Evolutionary conservation across 2,329 filamentous ascomycete species (phyloP), one percentile per base, ranked within the genome.

Genomic region (Hypoxylon sp.): DNA sequence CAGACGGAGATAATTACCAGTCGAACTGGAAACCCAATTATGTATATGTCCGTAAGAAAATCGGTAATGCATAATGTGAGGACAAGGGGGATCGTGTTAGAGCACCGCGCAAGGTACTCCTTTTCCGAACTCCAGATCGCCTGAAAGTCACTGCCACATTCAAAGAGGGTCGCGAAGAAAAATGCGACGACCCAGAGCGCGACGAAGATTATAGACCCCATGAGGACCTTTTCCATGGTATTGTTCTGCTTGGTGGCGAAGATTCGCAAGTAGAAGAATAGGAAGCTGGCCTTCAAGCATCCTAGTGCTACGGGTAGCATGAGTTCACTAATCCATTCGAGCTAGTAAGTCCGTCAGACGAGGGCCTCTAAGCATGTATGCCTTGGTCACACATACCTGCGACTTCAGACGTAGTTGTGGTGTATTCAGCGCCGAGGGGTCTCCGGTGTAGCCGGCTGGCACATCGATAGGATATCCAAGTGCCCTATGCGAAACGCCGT

Each of bases 181-280:
- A 63, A 62, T 4, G 46, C 47, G 1, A 45, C 8, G 5, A 41
- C n/a, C 43, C 47, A 61, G 2, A 42, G 0, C 3, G 19, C 17
- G 0, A 56, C 43, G 2, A 64, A 7, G 3, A 49, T 16, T 6
- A 61, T 53, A 2, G 51, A 36, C 0, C 40, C 50, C 9, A 9
- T 25, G 8, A 63, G 41, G 0, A 62, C 13, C 4, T 20, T 42
- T 21, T 42, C 56, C n/a, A 49, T 52, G 3, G 2, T 2, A 4
- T 42, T 38, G 2, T 25, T 31, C 12, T 37, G 48, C 16, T 57
- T 26, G 7, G 57, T 42, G 1, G 45, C 35, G 17, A 64, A 64
- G 19, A 64, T 51, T 2, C 62, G 53, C 32, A 30, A 27, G 21
- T 64, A 64, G 35, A 64, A 61, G 36, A 59, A 61, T 2, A 64